Base-by-base conservation (phyloP, 805 yeast species). In the Candida schatavii region DNA sequence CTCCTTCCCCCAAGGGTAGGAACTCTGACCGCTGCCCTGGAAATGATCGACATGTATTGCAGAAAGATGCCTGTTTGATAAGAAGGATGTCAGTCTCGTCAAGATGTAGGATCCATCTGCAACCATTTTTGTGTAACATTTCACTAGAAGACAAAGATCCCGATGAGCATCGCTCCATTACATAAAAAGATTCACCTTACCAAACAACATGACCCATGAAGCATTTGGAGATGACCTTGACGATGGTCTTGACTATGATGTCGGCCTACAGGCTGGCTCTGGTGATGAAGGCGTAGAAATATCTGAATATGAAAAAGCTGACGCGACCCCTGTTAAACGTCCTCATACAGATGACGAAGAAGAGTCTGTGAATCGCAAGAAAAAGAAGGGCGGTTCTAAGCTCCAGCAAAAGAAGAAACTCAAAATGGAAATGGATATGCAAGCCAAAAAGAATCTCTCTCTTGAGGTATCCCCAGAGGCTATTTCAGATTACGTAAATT, bases 161-260 rank as follows among this genome's bases (percentile, higher is more conserved):
- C 35, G 35, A 31, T 31, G 35, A 31, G 35, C 35, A 31, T 31
- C 35, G 20, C 35, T 14, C 19, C 32, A 6, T 29, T 25, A 9
- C 13, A 25, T 13, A 25, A n/a, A n/a, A n/a, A n/a, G n/a, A n/a
- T n/a, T n/a, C 28, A 25, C 28, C 9, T 13, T 25, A 25, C 28
- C 13, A 25, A 25, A 10, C 13, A 31, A 31, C 13, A 36, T 36
- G 39, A 23, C 39, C 15, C 30, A 23, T 26, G 39, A 36, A 5
- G 28, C 48, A n/a, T 46, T 38, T 15, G 85, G 75, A 13, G 96
- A 88, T 60, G 95, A 84, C 46, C 68, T 88, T 44, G 90, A 86
- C 39, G 95, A 87, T 56, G 91, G 88, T 2, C 66, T 88, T 38
- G 84, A 73, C 3, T 85, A 85, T 55, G 74, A 70, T 4, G 68